Conservation (phyloP, 2,329 filamentous ascomycete genomes). For the Clonostachys chloroleuca region DNA sequence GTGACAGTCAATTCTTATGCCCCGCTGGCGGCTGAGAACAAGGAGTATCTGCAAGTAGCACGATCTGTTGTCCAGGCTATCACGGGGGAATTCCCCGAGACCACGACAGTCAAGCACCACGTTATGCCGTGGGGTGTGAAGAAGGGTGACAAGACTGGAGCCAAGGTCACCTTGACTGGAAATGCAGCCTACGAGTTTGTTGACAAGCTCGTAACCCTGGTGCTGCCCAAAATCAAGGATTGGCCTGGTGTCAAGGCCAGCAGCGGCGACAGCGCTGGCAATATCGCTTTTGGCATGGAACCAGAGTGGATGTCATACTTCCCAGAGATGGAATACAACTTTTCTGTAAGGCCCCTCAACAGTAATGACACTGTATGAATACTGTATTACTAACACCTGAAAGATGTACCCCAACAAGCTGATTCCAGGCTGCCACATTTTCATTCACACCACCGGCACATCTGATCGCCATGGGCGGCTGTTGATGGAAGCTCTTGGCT, state of each 20-base stretch:
- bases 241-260: constrained; percentile 65
- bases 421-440: constrained; percentile 82
- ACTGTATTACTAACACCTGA: constrained; percentile 6
- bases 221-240: constrained; percentile 94
- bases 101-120: constrained; percentile 65
- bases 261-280: constrained; percentile 84
- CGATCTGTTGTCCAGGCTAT: constrained; percentile 84
- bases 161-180: constrained; percentile 73
- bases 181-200: constrained; percentile 87
- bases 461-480: constrained; percentile 82
- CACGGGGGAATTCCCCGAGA: constrained; percentile 67
- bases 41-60: constrained; percentile 73
- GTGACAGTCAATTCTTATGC: constrained; percentile 77
- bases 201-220: constrained; percentile 83
- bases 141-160: constrained; percentile 66
- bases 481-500: constrained; percentile 44
- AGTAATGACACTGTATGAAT: constrained; percentile 5
- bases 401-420: constrained; percentile 61
- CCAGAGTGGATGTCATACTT: constrained; percentile 76
- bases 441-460: constrained; percentile 77
- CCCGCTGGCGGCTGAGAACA: constrained; percentile 66
- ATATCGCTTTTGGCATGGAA: constrained; percentile 77
- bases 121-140: constrained; percentile 74
- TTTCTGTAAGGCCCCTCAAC: constrained; percentile 63
- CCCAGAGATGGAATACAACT: constrained; percentile 93